These are phyloP conservation scores for Carex parvula DNA, from an alignment of 176 grass and related monocot species.

Conservation along the genomic window DNA sequence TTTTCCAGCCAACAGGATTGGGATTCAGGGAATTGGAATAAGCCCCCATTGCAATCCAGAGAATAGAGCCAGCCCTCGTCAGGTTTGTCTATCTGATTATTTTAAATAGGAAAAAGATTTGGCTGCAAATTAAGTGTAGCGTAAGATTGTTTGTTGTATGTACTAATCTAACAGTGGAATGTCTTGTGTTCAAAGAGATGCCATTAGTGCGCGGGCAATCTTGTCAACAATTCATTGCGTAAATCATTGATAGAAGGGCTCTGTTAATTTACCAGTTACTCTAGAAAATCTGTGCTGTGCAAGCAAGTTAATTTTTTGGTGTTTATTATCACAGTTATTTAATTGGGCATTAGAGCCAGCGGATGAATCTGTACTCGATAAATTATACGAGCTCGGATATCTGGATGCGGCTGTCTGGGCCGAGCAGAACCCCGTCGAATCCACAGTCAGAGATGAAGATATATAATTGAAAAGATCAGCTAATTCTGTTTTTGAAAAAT, in stretches of 20 bases:
- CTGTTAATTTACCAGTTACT: background rate
- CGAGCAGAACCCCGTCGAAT: conserved; percentile 47
- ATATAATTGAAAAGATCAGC: background rate
- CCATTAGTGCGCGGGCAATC: background rate
- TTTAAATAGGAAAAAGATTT: background rate
- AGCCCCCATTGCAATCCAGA: conserved; percentile 90
- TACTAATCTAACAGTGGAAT: background rate
- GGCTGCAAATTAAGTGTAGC: background rate
- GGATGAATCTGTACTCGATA: conserved; percentile 70
- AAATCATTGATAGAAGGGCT: background rate
- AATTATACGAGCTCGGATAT: conserved; percentile 79
- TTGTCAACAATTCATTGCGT: background rate
- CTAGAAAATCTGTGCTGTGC: background rate
- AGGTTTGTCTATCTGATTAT: conserved; percentile 42
- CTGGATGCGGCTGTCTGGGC: conserved; percentile 71
- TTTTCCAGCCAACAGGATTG: conserved; percentile 59
- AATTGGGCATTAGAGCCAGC: conserved; percentile 97
- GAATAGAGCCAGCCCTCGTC: conserved; percentile 75
- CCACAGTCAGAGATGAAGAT: conserved; percentile 25
- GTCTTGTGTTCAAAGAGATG: background rate
- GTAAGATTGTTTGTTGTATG: background rate
- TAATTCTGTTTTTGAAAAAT: conserved; percentile 12
- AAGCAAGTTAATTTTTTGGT: background rate
- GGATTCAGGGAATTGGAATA: conserved; percentile 71
- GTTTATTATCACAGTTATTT: conserved; percentile 63